Evolutionary conservation across 768 basidiomycete species (phyloP), one percentile per base, ranked within the genome.

Genomic region (Hericium rajendrae): DNA sequence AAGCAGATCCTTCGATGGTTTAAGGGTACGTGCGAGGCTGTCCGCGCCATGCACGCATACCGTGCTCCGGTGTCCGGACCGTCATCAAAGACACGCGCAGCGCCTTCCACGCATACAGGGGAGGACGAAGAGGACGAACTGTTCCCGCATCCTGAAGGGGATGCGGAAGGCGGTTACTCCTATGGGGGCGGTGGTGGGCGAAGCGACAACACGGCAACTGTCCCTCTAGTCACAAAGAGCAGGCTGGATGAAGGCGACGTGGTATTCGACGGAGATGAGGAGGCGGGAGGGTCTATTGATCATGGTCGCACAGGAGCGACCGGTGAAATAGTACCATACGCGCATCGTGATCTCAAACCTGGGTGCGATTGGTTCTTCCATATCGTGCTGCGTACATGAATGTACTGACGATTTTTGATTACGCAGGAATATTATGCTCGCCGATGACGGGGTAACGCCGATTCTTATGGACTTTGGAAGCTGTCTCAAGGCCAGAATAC

Each of bases 391-490:
- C 43, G 16, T n/a, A 4, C n/a, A 46, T n/a, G 15, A 38, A n/a
- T 22, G n/a, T 20, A 24, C 13, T 10, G 24, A 22, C 28, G 28
- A 26, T 41, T 2, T 4, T 20, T 22, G 38, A 48, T 37, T 32
- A 6, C 6, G 16, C 57, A 97, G 94, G 53, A 99, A 99, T 67
- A 80, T 99, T 57, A 99, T 99, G 95, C 81, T 98, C 57, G 81
- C 94, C 13, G 95, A 99, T 65, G 90, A 97, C 55, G 92, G 90
- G 2, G 51, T 64, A 38, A 76, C 80, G 9, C 90, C 97, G 1
- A 90, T 99, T 58, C 81, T 99, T 9, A 99, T 99, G 97, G 97
- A 99, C 71, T 94, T 99, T 70, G 97, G 97, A 18, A 97, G 93
- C 61, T 81, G 88, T 2, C 77, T 86, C 66, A 90, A 88, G 69